phyloP scores from a whole-genome alignment of 202 grass and related monocot genomes.

The Bolboschoenoplectus hybrid region DNA sequence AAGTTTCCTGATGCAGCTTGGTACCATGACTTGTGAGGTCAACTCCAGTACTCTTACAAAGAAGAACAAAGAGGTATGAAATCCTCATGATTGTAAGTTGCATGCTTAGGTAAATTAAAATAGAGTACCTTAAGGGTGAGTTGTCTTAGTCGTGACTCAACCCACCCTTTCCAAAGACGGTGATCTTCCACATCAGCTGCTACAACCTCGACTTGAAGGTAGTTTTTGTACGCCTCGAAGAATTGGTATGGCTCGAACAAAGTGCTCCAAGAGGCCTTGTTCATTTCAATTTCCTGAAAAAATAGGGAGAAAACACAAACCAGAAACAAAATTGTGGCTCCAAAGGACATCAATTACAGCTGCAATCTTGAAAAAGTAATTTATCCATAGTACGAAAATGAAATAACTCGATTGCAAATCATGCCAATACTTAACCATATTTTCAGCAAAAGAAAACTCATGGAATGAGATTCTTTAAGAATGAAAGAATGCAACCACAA shows the following conservation, averaged over 20 bases:
- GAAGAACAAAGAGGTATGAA: neutral
- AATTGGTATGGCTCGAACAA: slow-evolving; percentile 80
- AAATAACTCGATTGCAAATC: slow-evolving; percentile 27
- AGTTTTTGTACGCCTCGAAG: slow-evolving; percentile 94
- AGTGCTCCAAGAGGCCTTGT: slow-evolving; percentile 71
- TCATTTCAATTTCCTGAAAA: slow-evolving; percentile 81
- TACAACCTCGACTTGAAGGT: slow-evolving; percentile 88
- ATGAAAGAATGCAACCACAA: neutral
- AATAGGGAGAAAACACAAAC: slow-evolving; percentile 20
- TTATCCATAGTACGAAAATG: neutral
- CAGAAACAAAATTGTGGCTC: slow-evolving; percentile 40
- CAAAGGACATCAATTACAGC: slow-evolving; percentile 35
- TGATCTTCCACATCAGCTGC: slow-evolving; percentile 83
- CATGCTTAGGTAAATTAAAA: neutral
- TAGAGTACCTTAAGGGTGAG: slow-evolving; percentile 75
- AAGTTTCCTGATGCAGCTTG: neutral
- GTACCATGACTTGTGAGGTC: neutral
- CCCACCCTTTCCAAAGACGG: slow-evolving; percentile 96
- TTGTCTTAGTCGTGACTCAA: slow-evolving; percentile 91
- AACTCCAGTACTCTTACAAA: neutral
- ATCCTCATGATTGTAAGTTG: neutral
- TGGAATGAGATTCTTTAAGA: neutral
- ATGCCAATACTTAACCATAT: slow-evolving; percentile 31
- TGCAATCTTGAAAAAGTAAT: neutral
- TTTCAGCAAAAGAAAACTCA: slow-evolving; percentile 16